Conservation (phyloP, 2,329 filamentous ascomycete species). For the Lachnellula cervina region DNA sequence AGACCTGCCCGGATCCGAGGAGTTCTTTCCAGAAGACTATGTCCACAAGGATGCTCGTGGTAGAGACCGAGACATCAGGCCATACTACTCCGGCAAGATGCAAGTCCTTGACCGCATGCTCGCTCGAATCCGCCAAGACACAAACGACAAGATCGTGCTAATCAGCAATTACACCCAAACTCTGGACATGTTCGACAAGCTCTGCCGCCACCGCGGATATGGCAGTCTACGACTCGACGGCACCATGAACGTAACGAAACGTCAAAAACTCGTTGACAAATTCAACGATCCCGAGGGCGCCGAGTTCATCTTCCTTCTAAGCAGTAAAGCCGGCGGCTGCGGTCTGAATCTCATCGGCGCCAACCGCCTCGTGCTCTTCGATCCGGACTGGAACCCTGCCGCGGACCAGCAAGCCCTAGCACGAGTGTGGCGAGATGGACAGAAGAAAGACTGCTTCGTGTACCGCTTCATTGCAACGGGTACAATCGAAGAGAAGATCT, state of each 20-base stretch:
- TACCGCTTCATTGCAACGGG: conserved; percentile 99
- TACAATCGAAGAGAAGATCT: conserved; percentile 98
- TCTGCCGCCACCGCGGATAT: conserved; percentile 81
- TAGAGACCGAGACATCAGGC: conserved; percentile 84
- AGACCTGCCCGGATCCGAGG: conserved; percentile 83
- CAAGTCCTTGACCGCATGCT: conserved; percentile 97
- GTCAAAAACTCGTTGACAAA: conserved; percentile 93
- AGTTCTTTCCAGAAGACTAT: conserved; percentile 78
- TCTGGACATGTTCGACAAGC: conserved; percentile 84
- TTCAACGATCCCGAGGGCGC: conserved; percentile 90
- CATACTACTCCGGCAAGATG: conserved; percentile 98
- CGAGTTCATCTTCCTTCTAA: conserved; percentile 94
- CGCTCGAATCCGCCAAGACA: conserved; percentile 88
- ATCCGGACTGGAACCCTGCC: conserved; percentile 96
- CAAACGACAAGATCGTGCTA: conserved; percentile 97
- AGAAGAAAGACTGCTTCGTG: conserved; percentile 99
- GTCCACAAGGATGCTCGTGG: conserved; percentile 83
- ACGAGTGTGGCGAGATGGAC: conserved; percentile 96
- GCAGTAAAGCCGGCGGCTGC: conserved; percentile 93
- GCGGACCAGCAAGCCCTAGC: conserved; percentile 96
- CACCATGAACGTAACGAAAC: conserved; percentile 96
- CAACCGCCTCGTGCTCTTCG: conserved; percentile 91
- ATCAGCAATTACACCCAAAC: conserved; percentile 99
- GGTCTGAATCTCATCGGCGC: conserved; percentile 93
- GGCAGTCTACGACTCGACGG: conserved; percentile 87